Evolutionary conservation across 495 filamentous ascomycete species (phyloP), one percentile per base, ranked within the genome.

Genomic region (Neurospora sp.): DNA sequence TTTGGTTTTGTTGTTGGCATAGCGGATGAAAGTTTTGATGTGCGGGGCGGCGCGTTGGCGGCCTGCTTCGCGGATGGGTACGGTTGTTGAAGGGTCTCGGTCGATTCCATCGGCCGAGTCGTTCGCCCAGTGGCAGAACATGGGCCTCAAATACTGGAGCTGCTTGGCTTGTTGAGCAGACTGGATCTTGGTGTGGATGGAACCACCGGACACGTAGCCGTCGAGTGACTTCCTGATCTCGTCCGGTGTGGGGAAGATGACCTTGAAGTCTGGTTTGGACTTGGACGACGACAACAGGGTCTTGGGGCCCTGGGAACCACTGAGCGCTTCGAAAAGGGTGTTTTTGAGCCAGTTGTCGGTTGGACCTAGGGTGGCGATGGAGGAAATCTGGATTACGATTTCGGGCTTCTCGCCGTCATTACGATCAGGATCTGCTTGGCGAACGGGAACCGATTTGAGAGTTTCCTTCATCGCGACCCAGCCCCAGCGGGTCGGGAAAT

Each of bases 21-120:
- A 96, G 5, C 93, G 89, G 68, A 95, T 89, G 73, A 96, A 97
- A 0, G 94, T 97, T 79, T 97, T 97, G 75, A 97, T 92, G 77
- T 97, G 94, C 0, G 94, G 94, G 4, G 94, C 94, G 4, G 94
- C 94, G n/a, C 88, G 85, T n/a, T 88, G 84, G 61, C 94, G 85
- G 12, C 91, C 88, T 48, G 87, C 83, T 18, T 84, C 82, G 39
- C 74, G 75, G 2, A 76, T 10, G 4, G 48, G 3, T 0, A 39
- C 48, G n/a, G 59, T 39, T 9, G 53, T 9, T 35, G 48, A 68
- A 40, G 18, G 27, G 6, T n/a, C 20, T 8, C 9, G 12, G 14
- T 75, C 45, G 7, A 70, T 73, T 16, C 81, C 83, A 61, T 87
- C 83, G 3, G 85, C 83, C 35, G 77, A 74, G 42, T 84, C 84